Percentiles rank a stretch among this genome's conserved stretches.
Evolutionary conservation across 768 basidiomycete species (phyloP).

Genomic region (Trametes cingulata): DNA sequence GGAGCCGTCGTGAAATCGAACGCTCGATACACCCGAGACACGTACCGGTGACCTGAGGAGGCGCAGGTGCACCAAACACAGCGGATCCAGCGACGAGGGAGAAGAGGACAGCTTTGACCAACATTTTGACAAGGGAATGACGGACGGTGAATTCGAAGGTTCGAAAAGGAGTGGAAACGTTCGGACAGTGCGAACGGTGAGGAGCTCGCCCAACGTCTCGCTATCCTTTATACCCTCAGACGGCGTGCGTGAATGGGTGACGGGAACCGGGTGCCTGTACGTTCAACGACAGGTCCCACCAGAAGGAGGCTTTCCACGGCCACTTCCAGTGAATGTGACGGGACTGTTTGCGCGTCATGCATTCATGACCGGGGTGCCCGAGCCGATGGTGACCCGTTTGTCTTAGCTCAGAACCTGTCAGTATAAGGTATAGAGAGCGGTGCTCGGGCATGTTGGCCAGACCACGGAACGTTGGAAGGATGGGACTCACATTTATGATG

Average conservation of each 20-base stretch:
- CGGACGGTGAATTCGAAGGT: background rate
- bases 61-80: constrained; percentile 19
- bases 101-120: constrained; percentile 1
- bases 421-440: no score
- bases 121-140: background rate
- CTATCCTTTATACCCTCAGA: background rate
- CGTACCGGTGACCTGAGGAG: constrained; percentile 16
- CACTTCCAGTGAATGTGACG: background rate
- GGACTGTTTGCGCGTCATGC: background rate
- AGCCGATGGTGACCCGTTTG: background rate
- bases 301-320: background rate
- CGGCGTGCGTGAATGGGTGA: background rate
- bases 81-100: constrained; percentile 12
- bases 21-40: background rate
- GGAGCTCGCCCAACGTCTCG: background rate
- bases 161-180: background rate
- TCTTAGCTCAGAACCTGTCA: no score
- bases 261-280: background rate
- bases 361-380: background rate
- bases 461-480: no score
- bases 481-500: no score
- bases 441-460: background rate
- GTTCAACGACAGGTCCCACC: background rate
- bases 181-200: no score
- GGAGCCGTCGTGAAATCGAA: no score